Base-by-base conservation (phyloP, 1,284 basidiomycete species). In the Taiwanofungus camphoratus region DNA sequence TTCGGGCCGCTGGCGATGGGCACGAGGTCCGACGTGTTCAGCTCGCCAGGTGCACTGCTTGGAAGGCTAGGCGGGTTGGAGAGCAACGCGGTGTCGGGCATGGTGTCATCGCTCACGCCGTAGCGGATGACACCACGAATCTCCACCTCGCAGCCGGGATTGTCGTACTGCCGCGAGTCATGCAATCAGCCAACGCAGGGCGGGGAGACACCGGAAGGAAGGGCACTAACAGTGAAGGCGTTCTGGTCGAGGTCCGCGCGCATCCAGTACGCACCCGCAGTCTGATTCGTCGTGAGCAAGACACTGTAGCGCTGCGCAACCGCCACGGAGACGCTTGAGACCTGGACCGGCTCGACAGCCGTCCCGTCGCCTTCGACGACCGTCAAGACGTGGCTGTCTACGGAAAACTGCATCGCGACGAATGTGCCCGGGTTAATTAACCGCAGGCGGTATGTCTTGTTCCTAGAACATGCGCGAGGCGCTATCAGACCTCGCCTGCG, bases 391-490 rank as follows among this genome's bases (percentile, higher is more conserved):
- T 75, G 73, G 3, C 51, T 51, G 46, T 74, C 73, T 31, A 76
- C 58, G 1, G 65, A 66, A 59, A 74, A 67, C 26, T 60, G 58
- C 36, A 70, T 58, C n/a, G 64, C 59, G 16, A 68, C 67, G 51
- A 70, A 67, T 20, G 66, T 64, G 24, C 75, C 75, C 0, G 69
- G 53, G 57, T 79, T 72, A 53, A 77, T 62, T 39, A 81, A 57
- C n/a, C 77, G 70, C 18, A 81, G 57, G 26, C 76, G 73, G 49
- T 76, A 71, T 9, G 55, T 58, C 45, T 54, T 55, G 51, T 57
- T 55, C 6, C 46, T 48, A 18, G 5, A 9, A 16, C 8, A 35
- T 8, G 16, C 16, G 11, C 7, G 18, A 23, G 12, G 4, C n/a
- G 2, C 13, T 8, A 15, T 42, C 2, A 36, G 26, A 9, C n/a